These are phyloP conservation scores for Hypoxylon intermedium DNA, from an alignment of 495 filamentous ascomycete genomes.

Conservation along the genomic window DNA sequence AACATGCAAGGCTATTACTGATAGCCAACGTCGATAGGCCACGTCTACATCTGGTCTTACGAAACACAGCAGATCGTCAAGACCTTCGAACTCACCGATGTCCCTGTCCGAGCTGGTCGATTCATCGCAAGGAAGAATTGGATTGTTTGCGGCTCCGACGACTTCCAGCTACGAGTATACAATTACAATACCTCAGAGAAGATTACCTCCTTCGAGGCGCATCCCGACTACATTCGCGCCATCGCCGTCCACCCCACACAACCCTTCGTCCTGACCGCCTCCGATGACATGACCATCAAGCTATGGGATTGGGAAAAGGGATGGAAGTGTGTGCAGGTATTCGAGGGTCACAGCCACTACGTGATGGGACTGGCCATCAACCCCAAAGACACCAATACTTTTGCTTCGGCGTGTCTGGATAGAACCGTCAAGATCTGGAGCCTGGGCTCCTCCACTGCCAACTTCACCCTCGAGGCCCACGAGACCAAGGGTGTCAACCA, in stretches of 20 bases:
- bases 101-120: conserved; percentile 94
- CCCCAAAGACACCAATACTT: conserved; percentile 97
- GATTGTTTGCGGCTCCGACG: conserved; percentile 98
- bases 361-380: conserved; percentile 99
- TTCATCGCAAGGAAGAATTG: conserved; percentile 99
- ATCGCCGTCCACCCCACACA: conserved; percentile 97
- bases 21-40: conserved; percentile 60
- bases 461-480: conserved; percentile 95
- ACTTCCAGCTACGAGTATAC: conserved; percentile 93
- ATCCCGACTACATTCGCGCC: conserved; percentile 98
- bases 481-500: conserved; percentile 98
- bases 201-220: conserved; percentile 97
- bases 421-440: conserved; percentile 99
- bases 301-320: conserved; percentile 98
- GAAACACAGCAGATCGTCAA: conserved; percentile 97
- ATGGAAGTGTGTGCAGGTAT: conserved; percentile 98
- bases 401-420: conserved; percentile 95
- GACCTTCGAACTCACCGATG: conserved; percentile 99
- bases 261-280: conserved; percentile 94
- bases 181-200: conserved; percentile 99
- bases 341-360: conserved; percentile 97
- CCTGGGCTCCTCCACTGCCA: conserved; percentile 85
- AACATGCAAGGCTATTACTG: neutral
- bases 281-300: conserved; percentile 99
- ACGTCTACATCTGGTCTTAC: conserved; percentile 99